A percentile compares a stretch with the other conserved stretches of the same genome.
These are phyloP conservation scores for Limtongia smithiae DNA, from an alignment of 805 yeast species.

Conservation along the genomic window DNA sequence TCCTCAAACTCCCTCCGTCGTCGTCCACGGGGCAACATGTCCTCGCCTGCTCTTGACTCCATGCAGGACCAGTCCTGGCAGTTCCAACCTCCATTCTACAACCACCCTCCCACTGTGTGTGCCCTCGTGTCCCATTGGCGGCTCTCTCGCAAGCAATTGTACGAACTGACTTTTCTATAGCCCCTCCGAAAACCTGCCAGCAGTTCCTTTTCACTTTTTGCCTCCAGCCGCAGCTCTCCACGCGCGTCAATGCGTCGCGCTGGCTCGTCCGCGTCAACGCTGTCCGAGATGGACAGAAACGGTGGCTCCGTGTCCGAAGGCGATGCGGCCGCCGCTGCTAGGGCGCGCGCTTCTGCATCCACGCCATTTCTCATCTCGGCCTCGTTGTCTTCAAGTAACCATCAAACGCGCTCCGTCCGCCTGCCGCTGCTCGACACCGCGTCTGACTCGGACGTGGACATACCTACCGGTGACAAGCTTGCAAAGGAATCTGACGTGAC, in stretches of 20 bases:
- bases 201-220: slow-evolving; percentile 23
- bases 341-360: no score
- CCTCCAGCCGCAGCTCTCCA: slow-evolving; percentile 27
- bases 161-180: neutral
- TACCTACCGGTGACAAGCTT: slow-evolving; percentile 34
- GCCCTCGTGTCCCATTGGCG: neutral
- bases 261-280: neutral
- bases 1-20: slow-evolving; percentile 24
- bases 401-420: no score
- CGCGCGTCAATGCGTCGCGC: slow-evolving; percentile 6
- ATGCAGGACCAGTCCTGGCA: slow-evolving; percentile 22
- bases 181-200: slow-evolving; percentile 21
- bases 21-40: slow-evolving; percentile 15
- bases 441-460: slow-evolving; percentile 30
- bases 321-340: no score
- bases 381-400: no score
- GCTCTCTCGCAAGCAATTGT: neutral
- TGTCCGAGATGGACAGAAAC: no score
- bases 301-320: no score
- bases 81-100: slow-evolving; percentile 32
- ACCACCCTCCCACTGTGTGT: slow-evolving; percentile 30
- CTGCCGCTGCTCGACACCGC: no score
- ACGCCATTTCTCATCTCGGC: no score
- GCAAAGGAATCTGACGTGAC: slow-evolving; percentile 40
- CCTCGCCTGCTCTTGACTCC: slow-evolving; percentile 13